Evolutionary conservation across 2,329 filamentous ascomycete species (phyloP).

Genomic region (Graphium sp.): DNA sequence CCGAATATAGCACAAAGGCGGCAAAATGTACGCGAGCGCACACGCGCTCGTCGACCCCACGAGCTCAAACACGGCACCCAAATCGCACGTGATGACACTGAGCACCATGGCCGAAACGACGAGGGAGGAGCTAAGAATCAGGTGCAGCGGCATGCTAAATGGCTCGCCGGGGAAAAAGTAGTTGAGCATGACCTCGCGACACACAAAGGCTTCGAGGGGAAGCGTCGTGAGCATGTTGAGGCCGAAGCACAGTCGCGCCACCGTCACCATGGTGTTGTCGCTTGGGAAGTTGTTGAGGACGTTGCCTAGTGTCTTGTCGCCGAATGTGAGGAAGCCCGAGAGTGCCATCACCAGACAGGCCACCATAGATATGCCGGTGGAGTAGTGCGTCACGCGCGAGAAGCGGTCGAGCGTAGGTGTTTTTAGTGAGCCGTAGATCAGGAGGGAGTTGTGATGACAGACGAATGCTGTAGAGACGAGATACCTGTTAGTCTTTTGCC

Average conservation of each 20-base stretch:
- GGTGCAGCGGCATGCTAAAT: constrained; percentile 68
- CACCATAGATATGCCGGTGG: constrained; percentile 76
- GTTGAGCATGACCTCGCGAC: constrained; percentile 86
- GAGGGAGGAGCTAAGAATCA: constrained; percentile 71
- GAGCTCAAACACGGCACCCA: constrained; percentile 87
- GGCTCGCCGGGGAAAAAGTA: constrained; percentile 57
- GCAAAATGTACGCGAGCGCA: constrained; percentile 86
- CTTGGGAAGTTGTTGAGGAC: constrained; percentile 94
- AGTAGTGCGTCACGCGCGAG: constrained; percentile 82
- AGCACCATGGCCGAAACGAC: constrained; percentile 65
- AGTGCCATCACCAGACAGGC: constrained; percentile 82
- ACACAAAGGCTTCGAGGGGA: constrained; percentile 93
- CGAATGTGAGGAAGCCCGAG: constrained; percentile 82
- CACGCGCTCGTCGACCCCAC: constrained; percentile 92
- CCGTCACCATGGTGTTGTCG: constrained; percentile 84
- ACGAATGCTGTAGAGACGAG: constrained; percentile 46
- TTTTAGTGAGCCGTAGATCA: constrained; percentile 91
- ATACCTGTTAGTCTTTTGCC: constrained; percentile 2
- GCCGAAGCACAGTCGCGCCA: constrained; percentile 88
- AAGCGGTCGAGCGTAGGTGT: constrained; percentile 95
- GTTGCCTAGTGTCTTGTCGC: constrained; percentile 81
- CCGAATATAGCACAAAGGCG: constrained; percentile 90
- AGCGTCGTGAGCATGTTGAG: constrained; percentile 98
- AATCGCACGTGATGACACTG: constrained; percentile 75
- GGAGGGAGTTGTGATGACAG: constrained; percentile 83